Percentiles rank a stretch among this genome's conserved stretches.
Conservation (phyloP, 2,329 filamentous ascomycete species). For the Beauveria varroae region DNA sequence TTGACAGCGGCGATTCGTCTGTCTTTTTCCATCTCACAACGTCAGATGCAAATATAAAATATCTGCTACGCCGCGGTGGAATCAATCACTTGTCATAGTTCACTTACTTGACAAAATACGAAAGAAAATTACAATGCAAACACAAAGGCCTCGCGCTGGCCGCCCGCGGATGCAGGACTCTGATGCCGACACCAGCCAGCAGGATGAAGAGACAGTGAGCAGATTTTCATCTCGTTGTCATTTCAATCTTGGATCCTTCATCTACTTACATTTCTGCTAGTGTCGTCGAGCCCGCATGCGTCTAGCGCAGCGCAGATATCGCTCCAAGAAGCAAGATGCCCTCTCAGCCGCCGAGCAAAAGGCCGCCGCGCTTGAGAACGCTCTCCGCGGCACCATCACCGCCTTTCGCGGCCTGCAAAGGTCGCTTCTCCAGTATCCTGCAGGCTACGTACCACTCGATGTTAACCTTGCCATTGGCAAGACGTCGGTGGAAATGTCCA, state of each 20-base stretch:
- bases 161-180: slow-evolving; percentile 6
- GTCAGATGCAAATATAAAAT: not conserved
- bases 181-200: not conserved
- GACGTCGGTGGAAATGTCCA: slow-evolving; percentile 6
- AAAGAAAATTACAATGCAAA: not conserved
- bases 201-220: slow-evolving; percentile 9
- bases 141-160: slow-evolving; percentile 6
- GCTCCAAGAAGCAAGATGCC: slow-evolving; percentile 10
- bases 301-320: slow-evolving; percentile 9
- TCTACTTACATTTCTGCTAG: not conserved
- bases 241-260: not conserved
- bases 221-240: not conserved
- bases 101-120: too few species aligned
- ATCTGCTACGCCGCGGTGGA: not conserved
- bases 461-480: slow-evolving; percentile 1
- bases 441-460: not conserved
- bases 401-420: slow-evolving; percentile 7
- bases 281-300: slow-evolving; percentile 5
- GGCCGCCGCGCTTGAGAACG: slow-evolving; percentile 1
- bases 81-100: too few species aligned
- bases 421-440: not conserved
- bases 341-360: slow-evolving; percentile 10
- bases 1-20: not conserved
- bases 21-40: not conserved
- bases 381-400: slow-evolving; percentile 6